phyloP scores from a whole-genome alignment of 2,329 filamentous ascomycete species.

The Colletotrichum liaoningense region DNA sequence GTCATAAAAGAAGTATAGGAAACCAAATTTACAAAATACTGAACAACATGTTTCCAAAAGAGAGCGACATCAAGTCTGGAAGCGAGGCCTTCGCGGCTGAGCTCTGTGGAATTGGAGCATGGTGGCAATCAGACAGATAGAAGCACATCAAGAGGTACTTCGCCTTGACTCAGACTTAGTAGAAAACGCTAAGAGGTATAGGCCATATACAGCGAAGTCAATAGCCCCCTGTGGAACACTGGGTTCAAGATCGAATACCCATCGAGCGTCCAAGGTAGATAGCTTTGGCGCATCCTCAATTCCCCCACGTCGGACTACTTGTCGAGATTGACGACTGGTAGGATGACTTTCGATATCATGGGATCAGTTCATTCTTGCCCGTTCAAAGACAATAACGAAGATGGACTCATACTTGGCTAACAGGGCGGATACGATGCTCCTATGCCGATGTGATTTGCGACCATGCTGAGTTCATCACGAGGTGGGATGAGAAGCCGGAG shows the following conservation, averaged over 20 bases:
- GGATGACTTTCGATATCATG: not conserved
- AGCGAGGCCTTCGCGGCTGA: constrained; percentile 7
- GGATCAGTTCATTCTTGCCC: not conserved
- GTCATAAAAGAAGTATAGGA: not conserved
- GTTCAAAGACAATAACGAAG: not conserved
- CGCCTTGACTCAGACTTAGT: not conserved
- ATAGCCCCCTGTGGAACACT: constrained; percentile 47
- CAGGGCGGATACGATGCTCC: not conserved
- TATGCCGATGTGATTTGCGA: not conserved
- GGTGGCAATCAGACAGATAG: not conserved
- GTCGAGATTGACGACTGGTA: not conserved
- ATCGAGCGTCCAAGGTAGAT: constrained; percentile 46
- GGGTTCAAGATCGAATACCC: constrained; percentile 41
- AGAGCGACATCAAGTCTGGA: not conserved
- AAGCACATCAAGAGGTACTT: not conserved
- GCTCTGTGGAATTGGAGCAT: not conserved
- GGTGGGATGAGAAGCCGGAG: not conserved
- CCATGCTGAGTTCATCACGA: not conserved
- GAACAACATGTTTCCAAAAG: not conserved
- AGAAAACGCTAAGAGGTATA: not conserved
- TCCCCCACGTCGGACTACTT: not conserved
- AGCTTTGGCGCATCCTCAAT: constrained; percentile 47
- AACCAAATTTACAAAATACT: too few relatives aligned
- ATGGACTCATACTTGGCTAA: not conserved
- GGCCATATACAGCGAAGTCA: constrained; percentile 38